Conservation (phyloP, 176 grass and related monocot genomes). For the Melocanna baccifera region DNA sequence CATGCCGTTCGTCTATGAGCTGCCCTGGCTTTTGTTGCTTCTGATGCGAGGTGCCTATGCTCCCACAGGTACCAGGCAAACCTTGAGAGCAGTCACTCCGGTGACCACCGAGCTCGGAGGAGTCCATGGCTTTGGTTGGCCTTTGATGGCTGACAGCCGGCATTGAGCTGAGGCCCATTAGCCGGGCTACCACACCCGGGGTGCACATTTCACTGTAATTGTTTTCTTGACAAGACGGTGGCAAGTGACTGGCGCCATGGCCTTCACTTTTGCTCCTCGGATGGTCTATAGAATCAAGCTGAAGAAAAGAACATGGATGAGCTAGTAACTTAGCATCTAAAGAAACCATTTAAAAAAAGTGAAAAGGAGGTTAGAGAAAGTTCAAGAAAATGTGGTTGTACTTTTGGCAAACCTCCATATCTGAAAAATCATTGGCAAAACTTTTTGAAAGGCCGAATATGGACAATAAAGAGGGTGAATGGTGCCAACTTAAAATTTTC, state of each 20-base stretch:
- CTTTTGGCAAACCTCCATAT: neutral
- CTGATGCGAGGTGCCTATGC: constrained; percentile 39
- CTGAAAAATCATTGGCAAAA: neutral
- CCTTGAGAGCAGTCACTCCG: constrained; percentile 14
- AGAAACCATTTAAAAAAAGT: neutral
- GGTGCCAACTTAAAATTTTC: too few species aligned
- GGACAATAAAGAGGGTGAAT: too few species aligned
- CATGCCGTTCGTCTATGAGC: neutral
- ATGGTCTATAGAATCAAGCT: constrained; percentile 43
- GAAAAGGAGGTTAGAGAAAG: neutral
- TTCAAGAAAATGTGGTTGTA: neutral
- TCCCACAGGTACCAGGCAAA: neutral
- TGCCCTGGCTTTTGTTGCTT: constrained; percentile 45
- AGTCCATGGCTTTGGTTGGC: constrained; percentile 5
- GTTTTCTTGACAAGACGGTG: constrained; percentile 16
- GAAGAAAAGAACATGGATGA: constrained; percentile 13
- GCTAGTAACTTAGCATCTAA: neutral
- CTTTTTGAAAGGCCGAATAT: too few species aligned
- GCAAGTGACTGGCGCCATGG: neutral
- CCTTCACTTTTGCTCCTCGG: constrained; percentile 29
- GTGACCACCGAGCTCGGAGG: neutral
- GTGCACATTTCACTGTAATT: constrained; percentile 25
- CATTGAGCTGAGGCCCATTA: constrained; percentile 84
- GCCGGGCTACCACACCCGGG: constrained; percentile 59
- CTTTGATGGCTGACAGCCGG: constrained; percentile 31